phyloP scores from a whole-genome alignment of 2,329 filamentous ascomycete species.

The Pseudomassariella vexata region DNA sequence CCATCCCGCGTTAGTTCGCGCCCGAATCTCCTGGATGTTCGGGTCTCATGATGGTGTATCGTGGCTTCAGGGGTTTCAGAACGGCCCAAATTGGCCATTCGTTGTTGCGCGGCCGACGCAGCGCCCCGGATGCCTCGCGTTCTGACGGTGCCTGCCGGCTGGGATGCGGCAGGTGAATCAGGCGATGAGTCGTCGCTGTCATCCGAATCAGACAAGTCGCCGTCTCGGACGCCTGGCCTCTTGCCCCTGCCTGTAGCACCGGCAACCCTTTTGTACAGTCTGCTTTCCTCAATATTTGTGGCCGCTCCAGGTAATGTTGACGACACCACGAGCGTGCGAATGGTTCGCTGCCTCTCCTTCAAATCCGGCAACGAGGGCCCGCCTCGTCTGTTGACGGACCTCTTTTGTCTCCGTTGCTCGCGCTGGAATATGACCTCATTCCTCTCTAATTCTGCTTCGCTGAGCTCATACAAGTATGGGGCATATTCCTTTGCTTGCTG shows the following conservation, averaged over 20 bases:
- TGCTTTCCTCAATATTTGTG: constrained; percentile 72
- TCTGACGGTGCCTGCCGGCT: constrained; percentile 72
- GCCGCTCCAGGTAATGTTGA: constrained; percentile 87
- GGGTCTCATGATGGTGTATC: constrained; percentile 65
- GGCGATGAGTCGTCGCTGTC: constrained; percentile 84
- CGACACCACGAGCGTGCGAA: constrained; percentile 86
- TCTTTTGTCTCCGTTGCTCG: constrained; percentile 90
- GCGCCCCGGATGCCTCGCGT: constrained; percentile 87
- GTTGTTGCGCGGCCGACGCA: constrained; percentile 77
- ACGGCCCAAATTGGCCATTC: constrained; percentile 75
- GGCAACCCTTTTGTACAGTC: constrained; percentile 74
- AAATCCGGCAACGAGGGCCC: constrained; percentile 93
- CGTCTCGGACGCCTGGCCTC: constrained; percentile 51
- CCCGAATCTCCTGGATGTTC: constrained; percentile 56
- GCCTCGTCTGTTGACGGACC: constrained; percentile 87
- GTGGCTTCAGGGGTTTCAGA: constrained; percentile 84
- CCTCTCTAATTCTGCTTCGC: constrained; percentile 80
- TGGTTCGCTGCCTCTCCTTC: constrained; percentile 88
- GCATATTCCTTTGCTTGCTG: constrained; percentile 92
- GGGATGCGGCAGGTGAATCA: constrained; percentile 76
- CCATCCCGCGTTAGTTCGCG: constrained; percentile 68
- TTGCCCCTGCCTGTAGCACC: constrained; percentile 50
- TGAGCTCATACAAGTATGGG: constrained; percentile 90
- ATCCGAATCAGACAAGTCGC: constrained; percentile 79
- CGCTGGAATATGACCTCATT: constrained; percentile 90